These are phyloP conservation scores for Auriscalpium vulgare DNA, from an alignment of 768 basidiomycete species.

Conservation along the genomic window DNA sequence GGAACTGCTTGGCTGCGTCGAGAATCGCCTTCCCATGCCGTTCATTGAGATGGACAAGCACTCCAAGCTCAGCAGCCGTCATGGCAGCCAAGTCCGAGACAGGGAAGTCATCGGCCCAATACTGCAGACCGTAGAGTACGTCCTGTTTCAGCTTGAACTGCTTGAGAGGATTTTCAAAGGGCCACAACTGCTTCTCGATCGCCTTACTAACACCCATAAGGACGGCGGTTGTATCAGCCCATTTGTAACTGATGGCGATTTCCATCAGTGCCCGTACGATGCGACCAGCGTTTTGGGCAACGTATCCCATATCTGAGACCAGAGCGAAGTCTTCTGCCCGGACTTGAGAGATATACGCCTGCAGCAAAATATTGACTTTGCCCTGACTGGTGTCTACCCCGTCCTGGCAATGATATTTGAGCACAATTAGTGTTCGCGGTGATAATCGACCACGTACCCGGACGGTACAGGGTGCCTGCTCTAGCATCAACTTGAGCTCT, in stretches of 20 bases:
- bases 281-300: conserved; percentile 89
- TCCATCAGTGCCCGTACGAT: conserved; percentile 93
- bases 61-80: conserved; percentile 62
- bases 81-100: conserved; percentile 64
- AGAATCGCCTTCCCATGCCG: conserved; percentile 73
- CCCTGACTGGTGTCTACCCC: conserved; percentile 57
- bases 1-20: conserved; percentile 79
- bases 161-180: conserved; percentile 83
- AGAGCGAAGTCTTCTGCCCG: conserved; percentile 92
- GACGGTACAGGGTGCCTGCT: conserved; percentile 61
- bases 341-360: conserved; percentile 77
- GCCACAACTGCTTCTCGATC: conserved; percentile 88
- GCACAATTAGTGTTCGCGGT: neutral
- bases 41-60: conserved; percentile 81
- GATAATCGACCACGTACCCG: neutral
- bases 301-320: conserved; percentile 91
- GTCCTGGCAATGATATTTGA: conserved; percentile 35
- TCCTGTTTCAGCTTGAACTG: conserved; percentile 77
- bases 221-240: conserved; percentile 73
- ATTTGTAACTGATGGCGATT: conserved; percentile 88
- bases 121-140: conserved; percentile 67
- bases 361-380: conserved; percentile 94
- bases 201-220: conserved; percentile 91
- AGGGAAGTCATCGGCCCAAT: conserved; percentile 75
- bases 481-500: conserved; percentile 69